These are phyloP conservation scores for Solanum tacnaense DNA, from an alignment of 257 asterid species.

Conservation along the genomic window DNA sequence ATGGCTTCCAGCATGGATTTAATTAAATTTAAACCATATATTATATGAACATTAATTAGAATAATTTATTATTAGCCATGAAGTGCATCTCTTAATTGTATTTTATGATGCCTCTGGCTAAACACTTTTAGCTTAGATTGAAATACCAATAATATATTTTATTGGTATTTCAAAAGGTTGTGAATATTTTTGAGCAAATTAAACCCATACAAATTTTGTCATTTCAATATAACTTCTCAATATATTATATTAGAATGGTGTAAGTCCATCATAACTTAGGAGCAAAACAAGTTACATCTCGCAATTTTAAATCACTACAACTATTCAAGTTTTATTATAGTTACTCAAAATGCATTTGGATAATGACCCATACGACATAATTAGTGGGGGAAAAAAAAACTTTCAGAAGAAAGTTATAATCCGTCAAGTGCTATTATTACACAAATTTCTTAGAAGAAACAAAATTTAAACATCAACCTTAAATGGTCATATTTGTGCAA, in stretches of 20 bases:
- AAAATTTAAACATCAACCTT: too few relatives aligned
- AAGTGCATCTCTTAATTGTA: not conserved
- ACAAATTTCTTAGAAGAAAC: too few relatives aligned
- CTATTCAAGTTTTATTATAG: not conserved
- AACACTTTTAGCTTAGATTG: not conserved
- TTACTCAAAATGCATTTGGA: not conserved
- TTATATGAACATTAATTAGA: not conserved
- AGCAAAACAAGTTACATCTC: not conserved
- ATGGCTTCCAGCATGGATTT: conserved; percentile 65
- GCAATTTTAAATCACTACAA: not conserved
- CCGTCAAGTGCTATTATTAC: not conserved
- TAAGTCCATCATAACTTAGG: not conserved
- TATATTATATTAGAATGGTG: not conserved
- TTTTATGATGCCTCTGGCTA: not conserved
- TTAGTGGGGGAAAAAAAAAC: too few relatives aligned
- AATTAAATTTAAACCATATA: not conserved
- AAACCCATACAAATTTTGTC: not conserved
- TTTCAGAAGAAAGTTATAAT: too few relatives aligned
- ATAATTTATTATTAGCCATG: not conserved
- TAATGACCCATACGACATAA: too few relatives aligned
- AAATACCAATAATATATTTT: not conserved
- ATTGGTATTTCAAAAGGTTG: not conserved
- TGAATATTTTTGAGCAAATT: not conserved
- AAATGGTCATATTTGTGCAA: not conserved
- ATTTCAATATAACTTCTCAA: not conserved